Base-by-base conservation (phyloP, 225 moss, liverwort and hornwort genomes). In the Physcomitrium patens region DNA sequence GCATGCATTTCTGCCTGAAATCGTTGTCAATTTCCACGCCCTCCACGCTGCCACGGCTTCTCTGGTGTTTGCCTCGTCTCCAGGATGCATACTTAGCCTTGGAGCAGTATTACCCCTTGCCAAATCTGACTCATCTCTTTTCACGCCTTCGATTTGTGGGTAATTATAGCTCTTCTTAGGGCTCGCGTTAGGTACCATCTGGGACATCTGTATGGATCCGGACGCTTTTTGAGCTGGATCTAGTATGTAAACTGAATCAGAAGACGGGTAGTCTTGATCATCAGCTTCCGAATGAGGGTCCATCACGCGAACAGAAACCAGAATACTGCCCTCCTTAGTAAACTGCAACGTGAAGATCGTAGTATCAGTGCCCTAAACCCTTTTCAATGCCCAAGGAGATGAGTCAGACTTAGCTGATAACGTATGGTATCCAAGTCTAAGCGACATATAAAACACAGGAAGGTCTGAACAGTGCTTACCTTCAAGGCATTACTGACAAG, bases 401-500 rank as follows among this genome's bases (percentile, higher is more conserved):
- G 31, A 37, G 31, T 7, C 31, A 37, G 7, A 37, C 31, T 37
- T 37, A 37, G 31, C 31, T 37, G 31, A 37, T 4, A 37, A 37
- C 7, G 5, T 37, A 4, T 7, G 2, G 31, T 37, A 7, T 4
- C 31, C 31, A 37, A 37, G 31, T 37, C 31, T 37, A 37, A 37
- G 31, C 4, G 31, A 37, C 7, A 7, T 37, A 2, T 2, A 37
- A 7, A 37, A 9, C 28, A 45, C 12, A 9, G 20, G 41, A 62
- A 41, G 47, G 49, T 20, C 7, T 42, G 18, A 37, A 15, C 8
- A 42, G 19, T 18, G 45, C 51, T 57, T 74, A 94, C 94, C 92
- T 95, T 95, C 85, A 91, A 85, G 43, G 94, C 87, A 52, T 92
- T 95, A 26, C 94, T 86, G 19, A 96, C 89, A 46, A 93, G 91